These are phyloP conservation scores for Phialemoniopsis sp. DNA, from an alignment of 2,329 filamentous ascomycete genomes.

Conservation along the genomic window DNA sequence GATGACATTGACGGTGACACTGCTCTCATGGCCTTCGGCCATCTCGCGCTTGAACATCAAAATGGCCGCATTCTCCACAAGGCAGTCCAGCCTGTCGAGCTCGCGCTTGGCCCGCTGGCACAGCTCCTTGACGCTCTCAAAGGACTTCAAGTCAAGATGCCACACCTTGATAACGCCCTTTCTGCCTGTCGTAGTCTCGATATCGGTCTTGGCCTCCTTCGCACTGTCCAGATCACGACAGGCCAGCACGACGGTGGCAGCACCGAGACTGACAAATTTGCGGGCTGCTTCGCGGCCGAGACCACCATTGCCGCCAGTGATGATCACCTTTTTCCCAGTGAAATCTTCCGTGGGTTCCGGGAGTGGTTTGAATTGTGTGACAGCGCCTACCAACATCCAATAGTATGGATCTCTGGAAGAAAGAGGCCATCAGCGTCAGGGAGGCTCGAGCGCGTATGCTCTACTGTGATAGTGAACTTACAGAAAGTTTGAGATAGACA, in stretches of 20 bases:
- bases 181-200: constrained; percentile 17
- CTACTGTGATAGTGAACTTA: too few relatives aligned
- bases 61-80: constrained; percentile 37
- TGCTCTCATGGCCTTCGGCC: constrained; percentile 34
- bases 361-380: constrained; percentile 10
- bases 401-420: too few relatives aligned
- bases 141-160: constrained; percentile 42
- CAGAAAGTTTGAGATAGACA: too few relatives aligned
- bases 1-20: constrained; percentile 41
- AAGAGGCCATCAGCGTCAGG: too few relatives aligned
- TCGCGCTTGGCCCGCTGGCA: constrained; percentile 12
- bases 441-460: too few relatives aligned
- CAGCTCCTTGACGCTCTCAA: constrained; percentile 41
- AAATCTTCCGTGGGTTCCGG: constrained; percentile 14
- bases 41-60: constrained; percentile 8
- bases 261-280: constrained; percentile 28
- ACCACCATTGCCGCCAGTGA: constrained; percentile 33
- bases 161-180: constrained; percentile 37
- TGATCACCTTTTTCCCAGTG: constrained; percentile 21
- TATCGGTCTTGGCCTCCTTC: constrained; percentile 29
- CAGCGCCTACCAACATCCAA: neutral
- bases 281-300: constrained; percentile 31
- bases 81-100: constrained; percentile 34
- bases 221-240: constrained; percentile 29
- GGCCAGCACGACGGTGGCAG: constrained; percentile 31